Evolutionary conservation across 1,139 yeast species (phyloP), one percentile per base, ranked within the genome.

Genomic region (Protomyces gravidus): DNA sequence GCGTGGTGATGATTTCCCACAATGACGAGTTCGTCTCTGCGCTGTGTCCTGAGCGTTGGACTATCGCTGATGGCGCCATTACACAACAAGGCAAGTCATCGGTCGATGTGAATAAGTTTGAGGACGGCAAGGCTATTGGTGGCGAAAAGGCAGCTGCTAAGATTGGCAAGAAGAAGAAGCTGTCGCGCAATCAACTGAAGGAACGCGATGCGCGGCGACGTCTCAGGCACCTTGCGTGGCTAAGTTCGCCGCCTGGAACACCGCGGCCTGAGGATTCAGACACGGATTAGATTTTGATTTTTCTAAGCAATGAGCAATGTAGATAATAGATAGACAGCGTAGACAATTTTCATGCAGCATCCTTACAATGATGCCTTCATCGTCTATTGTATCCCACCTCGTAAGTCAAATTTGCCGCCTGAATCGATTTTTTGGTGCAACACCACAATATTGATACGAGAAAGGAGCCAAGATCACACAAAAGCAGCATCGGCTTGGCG

Each of bases 1-100:
- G 97, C 75, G 97, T 92, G 63, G 95, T 90, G 63, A 89, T 92
- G 96, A 92, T 92, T 76, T 89, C 97, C 63, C 98, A 92, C 78
- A 90, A 90, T 78, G 86, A 85, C 69, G 98, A 92, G 74, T 92
- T 92, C 68, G 97, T 90, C 49, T 96, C 97, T 61, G 97, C 98
- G 1, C 76, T 92, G 68, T 90, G 97, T 73, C 97, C 97, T 46
- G 98, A 92, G 76, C 97, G 90, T 75, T 92, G 98, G 98, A 83
- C 86, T 68, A 95, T 92, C 62, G 95, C 89, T 72, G 86, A 90
- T 69, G 98, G 98, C 71, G 80, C 80, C 64, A 85, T 92, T 75
- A 85, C 86, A 28, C 89, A 86, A 68, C 88, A 85, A 77, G 95
- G 95, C 63, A 80, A 80, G 63, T 81, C 83, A 36, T 85, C 81